Base-by-base conservation (phyloP, 2,329 filamentous ascomycete species). In the Sclerotinia trifoliorum region DNA sequence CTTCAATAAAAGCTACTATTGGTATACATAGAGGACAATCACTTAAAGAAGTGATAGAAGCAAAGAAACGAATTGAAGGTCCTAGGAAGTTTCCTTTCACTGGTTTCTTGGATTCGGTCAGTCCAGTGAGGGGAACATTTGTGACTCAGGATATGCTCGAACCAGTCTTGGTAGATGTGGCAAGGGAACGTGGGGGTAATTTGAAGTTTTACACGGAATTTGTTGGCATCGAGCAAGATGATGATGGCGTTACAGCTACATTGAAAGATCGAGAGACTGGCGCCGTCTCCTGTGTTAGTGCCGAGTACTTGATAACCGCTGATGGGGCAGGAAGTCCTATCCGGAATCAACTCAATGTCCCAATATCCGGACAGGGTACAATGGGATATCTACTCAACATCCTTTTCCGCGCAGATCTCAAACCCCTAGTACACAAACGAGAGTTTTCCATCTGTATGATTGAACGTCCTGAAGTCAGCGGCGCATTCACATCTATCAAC, bases 141-240 rank as follows among this genome's bases (percentile, higher is more conserved):
- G 75, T 77, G 0, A 76, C 80, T 0, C 80, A 81, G 51, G 80
- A 82, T 69, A 73, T 76, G 32, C 71, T 82, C 11, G 81, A 83
- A 58, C 78, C 78, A 1, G 75, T 81, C 4, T 73, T 82, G 3
- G 71, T 78, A 17, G 68, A 75, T 13, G 68, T 72, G 0, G 80
- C 79, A 6, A 55, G 73, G 8, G 73, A 78, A 56, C 73, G 75
- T 11, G 78, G 78, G 1, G 78, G 73, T 0, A 78, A 81, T 61
- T 70, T 80, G 4, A 74, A 78, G 5, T 79, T 80, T 19, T 71
- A 76, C 15, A 76, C 75, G 19, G 75, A 74, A 58, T 76, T 78
- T 66, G 24, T 70, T 8, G 19, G 11, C 6, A 24, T 74, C 24
- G 52, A 66, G 56, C 78, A 75, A 68, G 70, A 77, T 61, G 65